Evolutionary conservation across 148 eudicot species (phyloP).

Genomic region (Nepenthes gracilis): DNA sequence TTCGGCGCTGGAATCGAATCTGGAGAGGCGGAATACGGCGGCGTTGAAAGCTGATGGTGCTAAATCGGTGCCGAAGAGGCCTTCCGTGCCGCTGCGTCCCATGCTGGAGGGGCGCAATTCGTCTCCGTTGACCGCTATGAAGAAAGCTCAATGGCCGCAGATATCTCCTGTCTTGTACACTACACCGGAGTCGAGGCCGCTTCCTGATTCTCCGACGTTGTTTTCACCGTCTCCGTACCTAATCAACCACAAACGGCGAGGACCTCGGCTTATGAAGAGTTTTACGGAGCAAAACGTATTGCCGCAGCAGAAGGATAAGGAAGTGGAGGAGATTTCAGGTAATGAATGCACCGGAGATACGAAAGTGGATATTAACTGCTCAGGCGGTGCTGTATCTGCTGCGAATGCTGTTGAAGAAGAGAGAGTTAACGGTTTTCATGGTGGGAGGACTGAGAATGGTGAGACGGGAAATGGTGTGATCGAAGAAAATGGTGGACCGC

Average conservation of each 20-base stretch:
- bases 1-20: constrained; percentile 20
- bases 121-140: constrained; percentile 3
- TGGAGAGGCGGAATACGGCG: constrained; percentile 28
- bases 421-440: no score
- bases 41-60: constrained; percentile 17
- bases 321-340: constrained; percentile 10
- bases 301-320: constrained; percentile 6
- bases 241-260: constrained; percentile 80
- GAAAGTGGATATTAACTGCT: constrained; percentile 9
- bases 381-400: neutral
- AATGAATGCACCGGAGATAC: constrained; percentile 9
- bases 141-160: constrained; percentile 32
- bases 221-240: constrained; percentile 79
- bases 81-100: constrained; percentile 14
- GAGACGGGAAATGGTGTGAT: neutral
- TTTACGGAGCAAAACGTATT: constrained; percentile 16
- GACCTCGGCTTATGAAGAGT: constrained; percentile 71
- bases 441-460: no score
- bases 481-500: neutral
- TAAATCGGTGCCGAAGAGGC: constrained; percentile 1
- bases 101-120: constrained; percentile 34
- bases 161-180: constrained; percentile 70
- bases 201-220: constrained; percentile 77
- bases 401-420: constrained; percentile 7
- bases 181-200: constrained; percentile 70